These are phyloP conservation scores for Chlamydomonas sphaeroides DNA, from an alignment of 139 green algal genomes.

Conservation along the genomic window DNA sequence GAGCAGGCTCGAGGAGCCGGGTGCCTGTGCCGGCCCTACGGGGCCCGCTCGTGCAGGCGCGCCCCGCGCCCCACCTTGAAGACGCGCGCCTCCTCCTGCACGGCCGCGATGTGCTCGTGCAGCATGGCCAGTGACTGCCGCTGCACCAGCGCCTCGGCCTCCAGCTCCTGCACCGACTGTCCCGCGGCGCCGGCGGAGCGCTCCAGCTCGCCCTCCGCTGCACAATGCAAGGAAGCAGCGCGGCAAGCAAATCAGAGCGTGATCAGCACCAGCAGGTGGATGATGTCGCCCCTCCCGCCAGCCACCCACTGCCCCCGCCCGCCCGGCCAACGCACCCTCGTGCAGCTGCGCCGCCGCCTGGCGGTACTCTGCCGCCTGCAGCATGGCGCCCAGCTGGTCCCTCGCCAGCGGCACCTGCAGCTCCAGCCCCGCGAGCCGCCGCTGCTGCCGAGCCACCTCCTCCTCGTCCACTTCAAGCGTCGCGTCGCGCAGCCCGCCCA, in stretches of 20 bases:
- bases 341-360: slow-evolving; percentile 1
- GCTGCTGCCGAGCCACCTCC: slow-evolving; percentile 1
- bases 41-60: too few relatives aligned
- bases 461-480: neutral
- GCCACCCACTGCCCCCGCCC: too few relatives aligned
- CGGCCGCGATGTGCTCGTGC: neutral
- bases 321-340: neutral
- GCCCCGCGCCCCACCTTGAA: slow-evolving; percentile 23
- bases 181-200: neutral
- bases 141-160: neutral
- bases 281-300: too few relatives aligned
- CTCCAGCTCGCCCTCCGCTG: slow-evolving; percentile 7
- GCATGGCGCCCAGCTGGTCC: neutral
- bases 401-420: slow-evolving; percentile 2
- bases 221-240: too few relatives aligned
- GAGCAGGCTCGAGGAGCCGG: too few relatives aligned
- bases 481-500: neutral
- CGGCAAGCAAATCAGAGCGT: too few relatives aligned
- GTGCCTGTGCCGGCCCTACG: too few relatives aligned
- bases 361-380: slow-evolving; percentile 21
- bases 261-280: neutral
- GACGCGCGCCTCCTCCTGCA: neutral
- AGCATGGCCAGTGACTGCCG: neutral
- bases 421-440: neutral
- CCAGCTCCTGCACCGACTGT: neutral